Percentiles rank a stretch among this genome's conserved stretches.
Conservation (phyloP, 192 early-diverging fungal genomes). For the Backusella macrospora region DNA sequence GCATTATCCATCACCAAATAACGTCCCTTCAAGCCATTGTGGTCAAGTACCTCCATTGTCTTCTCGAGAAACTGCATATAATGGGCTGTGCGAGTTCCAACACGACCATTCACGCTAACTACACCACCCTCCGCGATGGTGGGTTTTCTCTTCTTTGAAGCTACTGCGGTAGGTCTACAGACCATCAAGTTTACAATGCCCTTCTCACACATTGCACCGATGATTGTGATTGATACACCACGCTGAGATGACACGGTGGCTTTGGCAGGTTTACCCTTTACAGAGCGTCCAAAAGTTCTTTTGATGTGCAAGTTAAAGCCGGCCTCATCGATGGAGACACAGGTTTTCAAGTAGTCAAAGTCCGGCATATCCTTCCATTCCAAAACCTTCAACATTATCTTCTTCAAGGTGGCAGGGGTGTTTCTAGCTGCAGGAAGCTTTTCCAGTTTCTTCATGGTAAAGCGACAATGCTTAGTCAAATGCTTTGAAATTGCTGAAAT, state of each 20-base stretch:
- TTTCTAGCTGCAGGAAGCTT: neutral
- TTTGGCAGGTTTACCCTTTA: neutral
- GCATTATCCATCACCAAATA: conserved; percentile 17
- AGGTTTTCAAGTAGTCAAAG: neutral
- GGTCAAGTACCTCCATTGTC: too few species aligned
- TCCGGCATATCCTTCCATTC: neutral
- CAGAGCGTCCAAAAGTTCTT: neutral
- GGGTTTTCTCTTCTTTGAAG: conserved; percentile 9
- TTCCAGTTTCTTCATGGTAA: neutral
- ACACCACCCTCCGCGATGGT: too few species aligned
- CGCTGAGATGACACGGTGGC: neutral
- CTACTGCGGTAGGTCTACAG: neutral
- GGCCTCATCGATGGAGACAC: neutral
- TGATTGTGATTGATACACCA: neutral
- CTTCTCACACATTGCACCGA: neutral
- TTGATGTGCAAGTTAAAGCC: neutral
- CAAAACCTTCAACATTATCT: neutral
- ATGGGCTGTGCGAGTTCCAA: too few species aligned
- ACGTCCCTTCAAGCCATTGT: neutral
- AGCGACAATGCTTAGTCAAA: neutral
- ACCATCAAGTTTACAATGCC: neutral
- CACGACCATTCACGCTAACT: too few species aligned
- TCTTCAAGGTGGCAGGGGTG: neutral
- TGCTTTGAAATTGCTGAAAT: neutral
- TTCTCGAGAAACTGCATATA: too few species aligned